phyloP scores from a whole-genome alignment of 805 yeast species.

The Saccharomyces kudriavzevii region DNA sequence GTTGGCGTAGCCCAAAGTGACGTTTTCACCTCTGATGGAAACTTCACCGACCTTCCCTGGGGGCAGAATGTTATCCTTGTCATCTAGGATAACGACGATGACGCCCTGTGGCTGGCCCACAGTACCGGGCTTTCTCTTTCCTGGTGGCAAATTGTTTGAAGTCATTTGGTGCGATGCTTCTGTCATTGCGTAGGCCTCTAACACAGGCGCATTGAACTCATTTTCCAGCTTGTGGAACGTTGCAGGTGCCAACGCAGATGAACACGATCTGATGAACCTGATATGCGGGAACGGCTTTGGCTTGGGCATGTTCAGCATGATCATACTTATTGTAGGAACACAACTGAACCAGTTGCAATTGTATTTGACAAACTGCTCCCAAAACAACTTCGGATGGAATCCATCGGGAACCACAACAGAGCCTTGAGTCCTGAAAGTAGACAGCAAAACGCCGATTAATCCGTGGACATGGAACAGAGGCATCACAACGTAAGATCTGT shows the following conservation, averaged over 20 bases:
- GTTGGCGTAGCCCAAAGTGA: conserved; percentile 64
- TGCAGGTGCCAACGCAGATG: conserved; percentile 61
- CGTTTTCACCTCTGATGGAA: conserved; percentile 57
- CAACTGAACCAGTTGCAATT: conserved; percentile 66
- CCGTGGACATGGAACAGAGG: conserved; percentile 77
- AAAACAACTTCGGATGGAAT: conserved; percentile 55
- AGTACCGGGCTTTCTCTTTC: conserved; percentile 58
- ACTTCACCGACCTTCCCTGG: conserved; percentile 62
- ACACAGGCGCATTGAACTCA: conserved; percentile 55
- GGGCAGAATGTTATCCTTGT: conserved; percentile 37
- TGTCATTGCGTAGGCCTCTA: conserved; percentile 77
- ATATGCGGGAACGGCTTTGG: conserved; percentile 48
- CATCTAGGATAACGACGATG: conserved; percentile 49
- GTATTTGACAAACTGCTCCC: conserved; percentile 46
- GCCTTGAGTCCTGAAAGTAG: conserved; percentile 55
- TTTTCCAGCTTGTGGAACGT: conserved; percentile 51
- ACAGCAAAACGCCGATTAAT: conserved; percentile 53
- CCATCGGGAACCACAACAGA: conserved; percentile 51
- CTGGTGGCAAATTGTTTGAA: conserved; percentile 60
- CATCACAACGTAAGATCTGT: conserved; percentile 60
- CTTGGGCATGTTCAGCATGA: conserved; percentile 43
- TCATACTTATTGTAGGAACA: conserved; percentile 70
- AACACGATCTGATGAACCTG: conserved; percentile 65
- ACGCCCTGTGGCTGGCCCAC: conserved; percentile 71
- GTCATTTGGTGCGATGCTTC: conserved; percentile 79